These are phyloP conservation scores for Hebeloma cylindrosporum DNA, from an alignment of 768 basidiomycete genomes.

Conservation along the genomic window DNA sequence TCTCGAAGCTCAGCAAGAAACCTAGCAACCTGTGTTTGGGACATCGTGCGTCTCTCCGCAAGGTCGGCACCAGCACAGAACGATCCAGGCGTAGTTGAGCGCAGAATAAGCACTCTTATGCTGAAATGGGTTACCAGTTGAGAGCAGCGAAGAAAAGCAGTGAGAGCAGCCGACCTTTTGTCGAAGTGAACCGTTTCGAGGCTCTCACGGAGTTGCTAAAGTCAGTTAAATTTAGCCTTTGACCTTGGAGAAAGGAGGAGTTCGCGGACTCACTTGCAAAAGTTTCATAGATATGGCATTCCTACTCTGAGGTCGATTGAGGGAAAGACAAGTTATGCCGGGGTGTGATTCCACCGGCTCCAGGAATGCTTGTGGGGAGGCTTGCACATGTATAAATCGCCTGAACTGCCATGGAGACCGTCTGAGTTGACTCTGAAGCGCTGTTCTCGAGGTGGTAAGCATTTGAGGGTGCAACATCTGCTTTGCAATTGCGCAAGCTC, in stretches of 20 bases:
- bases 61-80: conserved; percentile 96
- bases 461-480: no score
- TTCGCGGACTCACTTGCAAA: conserved; percentile 50
- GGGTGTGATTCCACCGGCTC: conserved; percentile 53
- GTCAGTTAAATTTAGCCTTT: conserved; percentile 8
- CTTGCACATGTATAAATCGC: conserved; percentile 23
- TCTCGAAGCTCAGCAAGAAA: conserved; percentile 78
- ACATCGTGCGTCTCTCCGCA: conserved; percentile 82
- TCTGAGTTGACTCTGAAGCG: no score
- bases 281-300: conserved; percentile 83
- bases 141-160: not conserved
- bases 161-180: conserved; percentile 45
- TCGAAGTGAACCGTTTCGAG: conserved; percentile 67
- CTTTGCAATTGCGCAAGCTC: no score
- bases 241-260: not conserved
- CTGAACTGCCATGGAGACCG: no score
- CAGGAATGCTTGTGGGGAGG: conserved; percentile 40
- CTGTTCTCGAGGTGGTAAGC: no score
- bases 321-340: conserved; percentile 71
- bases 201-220: conserved; percentile 72
- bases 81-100: conserved; percentile 70
- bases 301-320: conserved; percentile 80
- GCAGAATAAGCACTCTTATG: conserved; percentile 78
- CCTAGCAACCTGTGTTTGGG: conserved; percentile 64
- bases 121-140: conserved; percentile 34